Evolutionary conservation across 352 stramenopile genomes (phyloP).

Genomic region (Thalassiosira sp.): DNA sequence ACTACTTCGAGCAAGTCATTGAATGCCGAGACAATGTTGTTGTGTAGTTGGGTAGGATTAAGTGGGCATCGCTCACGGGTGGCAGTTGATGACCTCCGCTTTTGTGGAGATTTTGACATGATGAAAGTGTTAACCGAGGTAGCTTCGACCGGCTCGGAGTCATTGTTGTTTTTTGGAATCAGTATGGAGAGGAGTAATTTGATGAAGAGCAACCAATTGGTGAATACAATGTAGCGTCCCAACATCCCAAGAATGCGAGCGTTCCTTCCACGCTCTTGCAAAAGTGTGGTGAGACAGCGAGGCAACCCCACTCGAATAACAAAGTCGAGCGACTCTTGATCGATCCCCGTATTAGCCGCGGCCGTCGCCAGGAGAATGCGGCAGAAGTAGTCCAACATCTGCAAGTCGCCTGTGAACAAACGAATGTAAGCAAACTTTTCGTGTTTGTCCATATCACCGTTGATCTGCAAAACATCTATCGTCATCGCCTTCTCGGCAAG

Average conservation of each 20-base stretch:
- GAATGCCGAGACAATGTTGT: not conserved
- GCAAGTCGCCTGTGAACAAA: not conserved
- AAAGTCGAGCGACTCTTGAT: not conserved
- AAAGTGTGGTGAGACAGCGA: not conserved
- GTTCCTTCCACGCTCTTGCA: not conserved
- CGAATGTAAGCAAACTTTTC: constrained; percentile 16
- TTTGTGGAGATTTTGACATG: not conserved
- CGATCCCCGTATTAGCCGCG: constrained; percentile 15
- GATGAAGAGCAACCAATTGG: not conserved
- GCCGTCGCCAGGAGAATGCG: not conserved
- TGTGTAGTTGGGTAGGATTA: not conserved
- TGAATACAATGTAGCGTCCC: not conserved
- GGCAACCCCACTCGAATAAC: constrained; percentile 6
- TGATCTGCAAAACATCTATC: not conserved
- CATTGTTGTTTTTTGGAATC: not conserved
- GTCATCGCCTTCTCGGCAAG: too few relatives aligned
- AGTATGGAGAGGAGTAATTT: not conserved
- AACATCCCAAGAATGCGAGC: not conserved
- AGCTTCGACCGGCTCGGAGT: not conserved
- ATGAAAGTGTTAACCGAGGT: not conserved
- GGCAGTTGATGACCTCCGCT: not conserved
- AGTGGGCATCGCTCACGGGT: not conserved
- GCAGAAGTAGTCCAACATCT: not conserved
- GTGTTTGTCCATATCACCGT: constrained; percentile 17
- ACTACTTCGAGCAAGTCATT: not conserved